A percentile compares a stretch with the other conserved stretches of the same genome.
Conservation (phyloP, 768 basidiomycete species). For the Lentinula edodes region DNA sequence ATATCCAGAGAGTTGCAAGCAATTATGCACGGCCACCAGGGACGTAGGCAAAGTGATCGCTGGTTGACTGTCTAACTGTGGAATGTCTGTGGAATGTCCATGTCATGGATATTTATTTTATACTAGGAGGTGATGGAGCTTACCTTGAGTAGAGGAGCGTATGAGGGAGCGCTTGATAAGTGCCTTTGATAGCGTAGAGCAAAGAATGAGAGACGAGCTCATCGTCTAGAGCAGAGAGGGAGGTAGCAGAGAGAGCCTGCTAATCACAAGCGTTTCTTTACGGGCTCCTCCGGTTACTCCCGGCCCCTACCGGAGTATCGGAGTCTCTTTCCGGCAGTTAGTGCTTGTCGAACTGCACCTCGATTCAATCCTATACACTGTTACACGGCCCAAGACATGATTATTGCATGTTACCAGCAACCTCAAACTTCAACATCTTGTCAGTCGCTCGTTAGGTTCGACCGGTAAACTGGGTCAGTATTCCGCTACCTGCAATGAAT, state of each 20-base stretch:
- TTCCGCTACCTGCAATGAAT: constrained; percentile 11
- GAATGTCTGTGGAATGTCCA: constrained; percentile 6
- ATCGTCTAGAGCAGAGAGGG: constrained; percentile 24
- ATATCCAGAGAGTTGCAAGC: constrained; percentile 3
- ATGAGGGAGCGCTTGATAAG: constrained; percentile 36
- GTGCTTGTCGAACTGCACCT: neutral
- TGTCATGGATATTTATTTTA: constrained; percentile 2
- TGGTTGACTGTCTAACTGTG: constrained; percentile 8
- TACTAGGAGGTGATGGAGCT: constrained; percentile 8
- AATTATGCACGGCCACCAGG: constrained; percentile 64
- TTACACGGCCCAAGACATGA: neutral
- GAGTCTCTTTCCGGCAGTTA: neutral
- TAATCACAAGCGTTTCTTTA: constrained; percentile 9
- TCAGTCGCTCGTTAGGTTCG: neutral
- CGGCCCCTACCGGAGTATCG: neutral
- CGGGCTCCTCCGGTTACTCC: neutral
- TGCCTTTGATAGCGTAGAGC: constrained; percentile 41
- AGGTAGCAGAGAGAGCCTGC: neutral
- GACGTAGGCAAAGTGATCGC: constrained; percentile 38
- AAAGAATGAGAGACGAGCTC: constrained; percentile 45
- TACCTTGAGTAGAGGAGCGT: constrained; percentile 38
- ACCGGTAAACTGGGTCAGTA: constrained; percentile 6
- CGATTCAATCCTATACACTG: neutral
- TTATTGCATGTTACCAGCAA: neutral
- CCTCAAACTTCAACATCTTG: too few relatives aligned